These are phyloP conservation scores for Aspergillus biplanus DNA, from an alignment of 495 filamentous ascomycete genomes.

Conservation along the genomic window DNA sequence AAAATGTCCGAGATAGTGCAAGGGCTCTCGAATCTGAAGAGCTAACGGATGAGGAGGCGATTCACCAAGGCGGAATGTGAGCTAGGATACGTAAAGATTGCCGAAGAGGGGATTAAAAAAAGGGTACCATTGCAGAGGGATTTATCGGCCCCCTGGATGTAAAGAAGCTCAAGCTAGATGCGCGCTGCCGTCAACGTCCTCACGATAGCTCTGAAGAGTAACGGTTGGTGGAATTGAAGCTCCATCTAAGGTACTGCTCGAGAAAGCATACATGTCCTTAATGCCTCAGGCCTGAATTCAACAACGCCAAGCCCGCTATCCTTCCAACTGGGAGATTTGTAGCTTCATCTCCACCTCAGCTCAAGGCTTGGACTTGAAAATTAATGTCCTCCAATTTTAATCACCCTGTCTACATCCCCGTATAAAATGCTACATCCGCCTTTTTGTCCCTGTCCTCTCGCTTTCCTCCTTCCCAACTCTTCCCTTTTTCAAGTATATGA, in stretches of 20 bases:
- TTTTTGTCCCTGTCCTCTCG: too few relatives aligned
- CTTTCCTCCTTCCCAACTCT: not conserved
- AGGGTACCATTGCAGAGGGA: too few relatives aligned
- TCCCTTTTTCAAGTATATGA: not conserved
- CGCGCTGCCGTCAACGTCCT: not conserved
- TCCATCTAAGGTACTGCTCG: not conserved
- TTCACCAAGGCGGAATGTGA: not conserved
- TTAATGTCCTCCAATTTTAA: too few relatives aligned
- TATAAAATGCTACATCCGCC: too few relatives aligned
- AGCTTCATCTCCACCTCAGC: too few relatives aligned
- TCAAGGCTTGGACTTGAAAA: too few relatives aligned
- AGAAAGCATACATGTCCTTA: slow-evolving; percentile 13
- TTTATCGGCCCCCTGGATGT: too few relatives aligned
- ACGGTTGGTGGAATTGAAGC: not conserved
- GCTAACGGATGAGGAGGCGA: not conserved
- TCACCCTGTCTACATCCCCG: too few relatives aligned
- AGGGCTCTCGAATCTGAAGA: not conserved
- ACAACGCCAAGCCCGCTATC: slow-evolving; percentile 15
- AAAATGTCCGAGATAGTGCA: not conserved
- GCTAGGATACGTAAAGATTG: not conserved
- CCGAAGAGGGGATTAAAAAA: not conserved
- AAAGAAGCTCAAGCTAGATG: not conserved
- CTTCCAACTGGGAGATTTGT: not conserved
- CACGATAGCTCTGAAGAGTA: not conserved
- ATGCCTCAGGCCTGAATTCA: slow-evolving; percentile 37